phyloP scores from a whole-genome alignment of 768 basidiomycete genomes.

The Chalciporus chontae region DNA sequence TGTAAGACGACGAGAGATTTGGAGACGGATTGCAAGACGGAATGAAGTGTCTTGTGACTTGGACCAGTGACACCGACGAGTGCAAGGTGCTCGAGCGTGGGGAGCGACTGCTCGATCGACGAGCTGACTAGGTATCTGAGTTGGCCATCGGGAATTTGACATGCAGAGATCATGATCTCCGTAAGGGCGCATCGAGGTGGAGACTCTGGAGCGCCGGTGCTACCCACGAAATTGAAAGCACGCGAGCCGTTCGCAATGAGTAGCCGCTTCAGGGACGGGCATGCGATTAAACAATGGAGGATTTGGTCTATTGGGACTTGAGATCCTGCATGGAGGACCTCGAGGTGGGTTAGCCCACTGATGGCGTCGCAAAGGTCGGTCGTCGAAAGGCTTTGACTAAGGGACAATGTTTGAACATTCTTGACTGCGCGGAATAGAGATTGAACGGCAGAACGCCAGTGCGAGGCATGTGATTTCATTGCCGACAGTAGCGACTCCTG shows the following conservation, averaged over 20 bases:
- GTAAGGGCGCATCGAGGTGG: not conserved
- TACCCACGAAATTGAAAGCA: too few relatives aligned
- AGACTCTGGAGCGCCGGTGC: not conserved
- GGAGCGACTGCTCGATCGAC: not conserved
- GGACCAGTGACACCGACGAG: not conserved
- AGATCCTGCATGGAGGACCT: not conserved
- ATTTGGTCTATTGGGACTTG: not conserved
- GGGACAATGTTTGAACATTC: not conserved
- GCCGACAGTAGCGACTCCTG: not conserved
- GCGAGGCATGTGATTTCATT: not conserved
- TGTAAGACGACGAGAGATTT: too few relatives aligned
- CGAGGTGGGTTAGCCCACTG: not conserved
- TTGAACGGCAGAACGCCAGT: not conserved
- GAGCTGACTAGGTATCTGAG: not conserved
- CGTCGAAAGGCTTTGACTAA: not conserved
- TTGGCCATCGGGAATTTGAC: not conserved
- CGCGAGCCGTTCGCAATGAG: not conserved
- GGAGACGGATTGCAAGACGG: too few relatives aligned
- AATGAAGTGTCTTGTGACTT: too few relatives aligned
- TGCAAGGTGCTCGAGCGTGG: not conserved
- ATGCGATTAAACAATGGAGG: not conserved
- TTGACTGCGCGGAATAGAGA: not conserved
- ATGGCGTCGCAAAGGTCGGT: not conserved
- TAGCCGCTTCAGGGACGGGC: not conserved
- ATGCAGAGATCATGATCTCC: not conserved